Evolutionary conservation across 1,139 yeast genomes (phyloP).

Genomic region (Yamadazyma mexicana): DNA sequence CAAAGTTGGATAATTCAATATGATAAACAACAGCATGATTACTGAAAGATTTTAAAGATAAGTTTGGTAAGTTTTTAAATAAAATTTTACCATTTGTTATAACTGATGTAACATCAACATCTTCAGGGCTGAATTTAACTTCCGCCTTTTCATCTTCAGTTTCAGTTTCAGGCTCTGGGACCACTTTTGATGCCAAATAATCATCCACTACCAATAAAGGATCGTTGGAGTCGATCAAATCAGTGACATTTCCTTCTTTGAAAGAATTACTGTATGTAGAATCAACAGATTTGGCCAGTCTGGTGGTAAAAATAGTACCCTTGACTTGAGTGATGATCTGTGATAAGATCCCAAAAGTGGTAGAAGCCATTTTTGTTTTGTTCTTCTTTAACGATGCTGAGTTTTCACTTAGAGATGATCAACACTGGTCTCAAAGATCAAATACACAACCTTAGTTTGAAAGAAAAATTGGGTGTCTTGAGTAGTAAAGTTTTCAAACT

Average conservation of each 20-base stretch:
- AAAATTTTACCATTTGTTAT: conserved; percentile 55
- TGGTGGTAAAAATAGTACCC: conserved; percentile 42
- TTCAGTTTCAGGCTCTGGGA: conserved; percentile 12
- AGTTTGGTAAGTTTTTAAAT: conserved; percentile 52
- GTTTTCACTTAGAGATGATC: not conserved
- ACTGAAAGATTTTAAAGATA: conserved; percentile 44
- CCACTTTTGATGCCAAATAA: conserved; percentile 16
- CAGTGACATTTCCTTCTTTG: conserved; percentile 18
- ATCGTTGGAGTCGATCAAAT: conserved; percentile 51
- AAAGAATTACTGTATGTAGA: conserved; percentile 29
- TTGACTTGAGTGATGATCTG: conserved; percentile 20
- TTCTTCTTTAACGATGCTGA: not conserved
- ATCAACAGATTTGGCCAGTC: conserved; percentile 47
- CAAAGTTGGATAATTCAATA: conserved; percentile 55
- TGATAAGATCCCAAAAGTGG: conserved; percentile 18
- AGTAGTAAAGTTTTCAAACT: not conserved
- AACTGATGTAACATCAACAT: conserved; percentile 46
- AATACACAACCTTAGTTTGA: not conserved
- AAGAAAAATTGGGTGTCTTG: not conserved
- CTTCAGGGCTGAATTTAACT: conserved; percentile 3
- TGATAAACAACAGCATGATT: conserved; percentile 55
- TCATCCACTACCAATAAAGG: conserved; percentile 48
- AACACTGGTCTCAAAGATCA: not conserved
- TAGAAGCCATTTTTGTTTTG: conserved; percentile 7
- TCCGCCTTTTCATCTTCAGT: conserved; percentile 10